Base-by-base conservation (phyloP, 2,329 filamentous ascomycete genomes). In the Dactylella cylindrospora region DNA sequence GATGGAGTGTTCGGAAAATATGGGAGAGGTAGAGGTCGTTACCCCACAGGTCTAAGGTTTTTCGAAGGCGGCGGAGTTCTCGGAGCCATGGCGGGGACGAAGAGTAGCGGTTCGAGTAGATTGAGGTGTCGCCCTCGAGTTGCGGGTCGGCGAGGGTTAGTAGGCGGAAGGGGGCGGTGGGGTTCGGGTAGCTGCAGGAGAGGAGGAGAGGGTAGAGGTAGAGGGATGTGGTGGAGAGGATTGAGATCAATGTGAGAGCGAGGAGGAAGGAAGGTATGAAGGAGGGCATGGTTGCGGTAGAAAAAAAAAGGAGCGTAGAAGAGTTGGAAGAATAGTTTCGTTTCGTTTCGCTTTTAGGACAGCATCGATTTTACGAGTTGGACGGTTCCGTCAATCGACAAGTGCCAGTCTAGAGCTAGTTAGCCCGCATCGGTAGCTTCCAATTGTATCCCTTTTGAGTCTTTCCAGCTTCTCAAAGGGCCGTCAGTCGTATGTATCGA, bases 21-120 rank as follows among this genome's bases (percentile, higher is more conserved):
- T 98, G 93, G 15, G 87, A 88, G 25, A 98, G 80, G 73, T 97
- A 98, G 70, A 84, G 88, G 74, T 98, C 93, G 73, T 98, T 98
- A 3, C 93, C 93, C 69, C 90, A 81, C 1, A 96, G 80, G 73
- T 98, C 93, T 67, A 98, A 73, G 13, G 81, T 80, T 75, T 98
- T 98, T 15, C 65, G 64, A 25, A 65, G 19, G 17, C 59, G 57
- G 28, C 65, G 64, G 23, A 68, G 53, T 17, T 51, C 54, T 19
- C 66, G 66, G 19, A 49, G 19, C 39, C 54, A 60, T 22, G 39
- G 38, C 9, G 51, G 55, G 7, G 65, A 54, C 12, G 44, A 17
- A 25, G 40, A 22, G 31, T 60, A 49, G 20, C 50, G 53, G 17
- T 61, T 60, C 12, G 55, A 54, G 20, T 79, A 80, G 2, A 86